phyloP scores from a whole-genome alignment of 2,329 filamentous ascomycete genomes.

The Harringtonia lauricola region DNA sequence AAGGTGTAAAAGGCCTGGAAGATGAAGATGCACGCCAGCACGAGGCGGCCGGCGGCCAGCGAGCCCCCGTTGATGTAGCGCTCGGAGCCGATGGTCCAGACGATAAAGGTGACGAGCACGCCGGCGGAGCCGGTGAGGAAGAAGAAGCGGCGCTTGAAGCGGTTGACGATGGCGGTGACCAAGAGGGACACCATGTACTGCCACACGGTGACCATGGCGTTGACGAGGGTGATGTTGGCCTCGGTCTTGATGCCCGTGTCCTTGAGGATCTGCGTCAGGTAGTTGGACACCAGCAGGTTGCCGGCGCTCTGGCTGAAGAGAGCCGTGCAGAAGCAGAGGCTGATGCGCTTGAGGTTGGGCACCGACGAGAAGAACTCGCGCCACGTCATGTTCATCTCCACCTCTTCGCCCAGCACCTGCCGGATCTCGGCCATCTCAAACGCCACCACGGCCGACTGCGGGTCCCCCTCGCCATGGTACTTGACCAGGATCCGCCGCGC shows the following conservation, averaged over 20 bases:
- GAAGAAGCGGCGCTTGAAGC: slow-evolving; percentile 21
- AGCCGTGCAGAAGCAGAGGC: slow-evolving; percentile 9
- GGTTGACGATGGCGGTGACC: slow-evolving; percentile 23
- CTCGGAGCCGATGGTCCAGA: slow-evolving; percentile 27
- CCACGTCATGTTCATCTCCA: slow-evolving; percentile 7
- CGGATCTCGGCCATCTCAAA: slow-evolving; percentile 10
- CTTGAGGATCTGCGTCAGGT: slow-evolving; percentile 3
- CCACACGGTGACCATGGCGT: slow-evolving; percentile 1
- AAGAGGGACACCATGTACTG: slow-evolving; percentile 1
- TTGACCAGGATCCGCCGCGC: slow-evolving; percentile 8
- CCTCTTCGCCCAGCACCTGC: slow-evolving; percentile 8
- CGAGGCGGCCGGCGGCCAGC: slow-evolving; percentile 21
- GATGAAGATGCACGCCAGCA: slow-evolving; percentile 30
- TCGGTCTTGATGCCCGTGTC: slow-evolving; percentile 3
- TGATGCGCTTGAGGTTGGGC: slow-evolving; percentile 11
- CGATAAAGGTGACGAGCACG: slow-evolving; percentile 23
- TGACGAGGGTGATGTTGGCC: neutral
- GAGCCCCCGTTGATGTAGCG: slow-evolving; percentile 22
- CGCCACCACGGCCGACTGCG: slow-evolving; percentile 6
- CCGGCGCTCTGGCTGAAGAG: slow-evolving; percentile 10
- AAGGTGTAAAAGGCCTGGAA: slow-evolving; percentile 24
- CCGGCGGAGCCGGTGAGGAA: slow-evolving; percentile 27
- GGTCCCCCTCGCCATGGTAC: slow-evolving; percentile 8
- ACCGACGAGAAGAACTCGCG: slow-evolving; percentile 5
- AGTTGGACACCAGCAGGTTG: slow-evolving; percentile 10